Conservation (phyloP, 495 filamentous ascomycete genomes). For the Aspergillus indologenus region DNA sequence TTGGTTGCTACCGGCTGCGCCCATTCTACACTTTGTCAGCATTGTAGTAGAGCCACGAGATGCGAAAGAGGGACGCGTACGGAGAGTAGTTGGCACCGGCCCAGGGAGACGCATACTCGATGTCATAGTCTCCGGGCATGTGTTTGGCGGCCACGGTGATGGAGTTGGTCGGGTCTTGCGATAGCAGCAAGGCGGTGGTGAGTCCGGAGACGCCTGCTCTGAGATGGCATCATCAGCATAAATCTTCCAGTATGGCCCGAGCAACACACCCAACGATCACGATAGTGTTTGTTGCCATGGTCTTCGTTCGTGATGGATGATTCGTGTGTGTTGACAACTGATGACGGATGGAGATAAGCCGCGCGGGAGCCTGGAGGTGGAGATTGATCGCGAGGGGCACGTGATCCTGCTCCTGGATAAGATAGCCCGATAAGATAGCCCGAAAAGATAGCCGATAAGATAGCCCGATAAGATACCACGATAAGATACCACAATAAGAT, state of each 20-base stretch:
- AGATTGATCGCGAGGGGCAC: too few relatives aligned
- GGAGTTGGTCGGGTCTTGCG: constrained; percentile 61
- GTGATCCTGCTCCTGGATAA: too few relatives aligned
- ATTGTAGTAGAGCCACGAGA: not conserved
- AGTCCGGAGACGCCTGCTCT: constrained; percentile 91
- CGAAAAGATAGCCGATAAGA: too few relatives aligned
- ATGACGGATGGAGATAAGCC: too few relatives aligned
- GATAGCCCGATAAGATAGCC: too few relatives aligned
- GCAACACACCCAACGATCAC: not conserved
- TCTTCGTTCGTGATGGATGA: too few relatives aligned
- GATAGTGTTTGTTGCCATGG: not conserved
- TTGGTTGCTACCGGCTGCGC: not conserved
- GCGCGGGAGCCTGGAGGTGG: too few relatives aligned
- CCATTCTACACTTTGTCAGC: not conserved
- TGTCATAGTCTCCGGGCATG: constrained; percentile 85
- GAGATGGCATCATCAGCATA: not conserved
- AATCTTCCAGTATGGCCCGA: too few relatives aligned
- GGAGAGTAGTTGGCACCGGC: constrained; percentile 86
- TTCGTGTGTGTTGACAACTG: not conserved
- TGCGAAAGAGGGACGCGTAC: constrained; percentile 33
- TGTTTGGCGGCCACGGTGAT: constrained; percentile 72
- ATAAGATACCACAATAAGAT: too few relatives aligned
- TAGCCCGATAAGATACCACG: too few relatives aligned
- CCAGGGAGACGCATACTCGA: constrained; percentile 89
- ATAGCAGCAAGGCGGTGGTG: constrained; percentile 83